These are phyloP conservation scores for Teunomyces kruisii DNA, from an alignment of 805 yeast species.

Conservation along the genomic window DNA sequence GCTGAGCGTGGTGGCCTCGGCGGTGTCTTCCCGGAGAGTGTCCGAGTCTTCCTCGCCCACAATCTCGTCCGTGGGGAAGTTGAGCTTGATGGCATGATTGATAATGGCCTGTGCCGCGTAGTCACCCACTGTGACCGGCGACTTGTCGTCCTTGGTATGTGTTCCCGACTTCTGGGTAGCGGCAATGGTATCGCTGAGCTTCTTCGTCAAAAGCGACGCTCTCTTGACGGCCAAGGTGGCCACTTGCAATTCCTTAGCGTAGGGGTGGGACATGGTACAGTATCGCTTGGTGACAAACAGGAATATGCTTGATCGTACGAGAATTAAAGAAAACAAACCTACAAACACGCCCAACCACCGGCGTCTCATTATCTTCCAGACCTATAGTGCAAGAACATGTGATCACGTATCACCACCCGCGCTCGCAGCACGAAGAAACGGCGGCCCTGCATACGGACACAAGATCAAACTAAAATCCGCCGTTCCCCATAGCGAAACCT, in stretches of 20 bases:
- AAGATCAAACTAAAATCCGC: no score
- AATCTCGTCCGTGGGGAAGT: conserved; percentile 81
- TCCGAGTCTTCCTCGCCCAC: conserved; percentile 94
- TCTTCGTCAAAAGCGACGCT: conserved; percentile 75
- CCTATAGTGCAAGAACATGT: conserved; percentile 8
- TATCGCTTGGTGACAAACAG: conserved; percentile 1
- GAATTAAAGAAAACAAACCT: conserved; percentile 4
- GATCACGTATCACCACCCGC: no score
- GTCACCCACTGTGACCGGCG: conserved; percentile 97
- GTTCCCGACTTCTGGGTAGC: conserved; percentile 49
- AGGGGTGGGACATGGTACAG: conserved; percentile 29
- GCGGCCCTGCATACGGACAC: neutral
- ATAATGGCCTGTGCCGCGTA: conserved; percentile 94
- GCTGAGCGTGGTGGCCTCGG: conserved; percentile 48
- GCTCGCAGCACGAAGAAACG: conserved; percentile 2
- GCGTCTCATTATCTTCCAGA: conserved; percentile 2
- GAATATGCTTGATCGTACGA: conserved; percentile 4
- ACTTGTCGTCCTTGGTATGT: conserved; percentile 79
- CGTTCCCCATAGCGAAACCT: no score
- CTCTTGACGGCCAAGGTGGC: conserved; percentile 90
- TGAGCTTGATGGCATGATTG: conserved; percentile 73
- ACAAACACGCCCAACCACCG: neutral
- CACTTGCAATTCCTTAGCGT: conserved; percentile 65
- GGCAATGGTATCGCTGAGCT: conserved; percentile 56
- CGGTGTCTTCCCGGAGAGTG: conserved; percentile 46